Evolutionary conservation across 805 yeast species (phyloP), one percentile per base, ranked within the genome.

Genomic region (Cyberlindnera maclurae): DNA sequence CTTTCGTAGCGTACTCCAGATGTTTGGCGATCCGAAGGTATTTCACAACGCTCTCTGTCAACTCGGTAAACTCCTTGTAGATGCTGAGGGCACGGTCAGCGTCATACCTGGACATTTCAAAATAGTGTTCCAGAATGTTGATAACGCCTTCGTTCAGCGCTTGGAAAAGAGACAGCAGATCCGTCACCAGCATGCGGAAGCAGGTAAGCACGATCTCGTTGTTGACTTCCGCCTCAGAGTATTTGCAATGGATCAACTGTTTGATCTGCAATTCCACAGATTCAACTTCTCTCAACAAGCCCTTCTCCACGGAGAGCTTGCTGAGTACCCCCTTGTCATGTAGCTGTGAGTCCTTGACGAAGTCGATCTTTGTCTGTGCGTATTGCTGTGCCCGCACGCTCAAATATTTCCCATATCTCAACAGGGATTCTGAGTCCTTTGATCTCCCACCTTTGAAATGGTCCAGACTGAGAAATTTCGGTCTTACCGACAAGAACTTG

Each of bases 61-160:
- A 77, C 43, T 77, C 81, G 29, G 88, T 94, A 62, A 93, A 93
- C 43, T 70, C 73, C 49, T 83, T 85, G 65, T 93, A 93, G 37
- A 93, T 79, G 16, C 76, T 77, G 42, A 90, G 71, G 0, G 97
- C 89, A 45, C 89, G 71, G 56, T 82, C 86, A 2, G 97, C 97
- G 57, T 90, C 96, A 26, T 64, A 63, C 48, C 75, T 79, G 28
- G 90, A 79, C 77, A 93, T 82, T 62, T 93, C 98, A 64, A 93
- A 93, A 62, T 85, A 93, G 54, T 90, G 94, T 60, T 93, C 97
- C 46, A 93, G 71, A 31, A 93, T 64, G 52, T 93, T 93, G 51
- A 93, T 89, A 18, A 93, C 95, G 29, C 97, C 98, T 62, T 93
- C 97, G 62, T 93, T 93, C 49, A 93, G 67, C 34, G 85, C 81